Base-by-base conservation (phyloP, 2,329 filamentous ascomycete species). In the Ascocoryne sarcoides region DNA sequence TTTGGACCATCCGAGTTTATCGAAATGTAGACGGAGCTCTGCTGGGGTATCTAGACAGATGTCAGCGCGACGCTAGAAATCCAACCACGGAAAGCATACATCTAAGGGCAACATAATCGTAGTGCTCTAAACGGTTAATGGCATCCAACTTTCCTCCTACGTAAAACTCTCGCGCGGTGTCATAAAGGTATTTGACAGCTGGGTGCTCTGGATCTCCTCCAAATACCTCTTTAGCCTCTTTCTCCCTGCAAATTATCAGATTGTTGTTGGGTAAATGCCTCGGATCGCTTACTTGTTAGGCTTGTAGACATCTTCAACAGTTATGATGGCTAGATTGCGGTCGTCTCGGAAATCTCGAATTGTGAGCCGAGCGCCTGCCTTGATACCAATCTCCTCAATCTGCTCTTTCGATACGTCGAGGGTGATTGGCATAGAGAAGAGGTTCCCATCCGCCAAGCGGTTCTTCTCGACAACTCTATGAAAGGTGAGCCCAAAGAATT, bases 1-100 rank as follows among this genome's bases (percentile, higher is more conserved):
- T 65, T 83, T 82, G 65, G 84, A 82, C 92, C 92, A 98, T 68
- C 92, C 92, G 57, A 98, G 87, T 78, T 98, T 98, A 75, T 96
- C 92, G 62, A 98, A 98, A 74, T 96, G 90, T 51, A 86, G 73
- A 58, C 92, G 86, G 58, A 98, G 76, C 70, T 98, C 92, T 36
- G 92, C 82, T 50, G 92, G 92, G 9, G 92, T 93, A 69, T 90
- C 84, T 88, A 15, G 20, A 37, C 15, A 19, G 8, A 18, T 4
- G 3, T 10, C 12, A n/a, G n/a, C 15, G 5, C 10, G 8, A 16
- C 17, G 17, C 23, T 26, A 26, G 12, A 26, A 12, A 26, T 26
- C 12, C 7, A 26, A 26, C 30, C 19, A 26, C 20, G 28, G 10
- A 14, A n/a, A 38, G 65, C 82, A 65, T 73, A 86, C 84, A 96